Percentiles rank a stretch among this genome's conserved stretches.
These are phyloP conservation scores for Ophiognomonia clavigignenti-juglandacearum DNA, from an alignment of 2,329 filamentous ascomycete genomes.

Conservation along the genomic window DNA sequence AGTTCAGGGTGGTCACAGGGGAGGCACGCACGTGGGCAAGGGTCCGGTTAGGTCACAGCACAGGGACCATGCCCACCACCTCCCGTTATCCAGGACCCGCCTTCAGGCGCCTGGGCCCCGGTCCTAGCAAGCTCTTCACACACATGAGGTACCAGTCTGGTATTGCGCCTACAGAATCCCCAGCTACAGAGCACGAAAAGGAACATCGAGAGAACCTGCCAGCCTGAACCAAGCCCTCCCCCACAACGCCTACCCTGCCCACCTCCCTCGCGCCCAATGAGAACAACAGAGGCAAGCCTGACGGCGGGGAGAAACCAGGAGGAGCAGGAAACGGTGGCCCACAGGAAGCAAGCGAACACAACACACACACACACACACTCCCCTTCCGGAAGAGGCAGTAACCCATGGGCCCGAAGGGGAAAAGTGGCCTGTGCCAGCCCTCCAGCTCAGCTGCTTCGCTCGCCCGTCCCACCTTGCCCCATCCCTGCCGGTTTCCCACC, in stretches of 20 bases:
- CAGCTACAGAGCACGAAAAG: conserved; percentile 1
- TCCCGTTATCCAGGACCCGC: background rate
- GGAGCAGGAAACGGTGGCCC: background rate
- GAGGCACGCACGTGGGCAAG: background rate
- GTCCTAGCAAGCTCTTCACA: too few relatives aligned
- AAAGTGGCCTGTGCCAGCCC: conserved; percentile 25
- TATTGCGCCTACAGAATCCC: conserved; percentile 5
- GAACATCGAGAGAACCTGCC: conserved; percentile 5
- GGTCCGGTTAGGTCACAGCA: conserved; percentile 3
- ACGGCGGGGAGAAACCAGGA: too few relatives aligned
- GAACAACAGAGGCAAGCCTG: background rate
- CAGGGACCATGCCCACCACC: background rate
- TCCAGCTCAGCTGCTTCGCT: background rate
- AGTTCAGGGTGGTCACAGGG: conserved; percentile 9
- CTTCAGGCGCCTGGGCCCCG: too few relatives aligned
- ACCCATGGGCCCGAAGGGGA: conserved; percentile 29
- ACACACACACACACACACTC: conserved; percentile 12
- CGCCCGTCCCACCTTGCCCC: background rate
- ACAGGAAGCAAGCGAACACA: background rate
- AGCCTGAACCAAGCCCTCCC: too few relatives aligned
- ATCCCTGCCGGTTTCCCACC: conserved; percentile 8
- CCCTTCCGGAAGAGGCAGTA: conserved; percentile 32
- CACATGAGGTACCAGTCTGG: conserved; percentile 5
- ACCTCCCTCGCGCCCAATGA: conserved; percentile 13
- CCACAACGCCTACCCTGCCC: conserved; percentile 4